Evolutionary conservation across 2,329 filamentous ascomycete species (phyloP).

Genomic region (Diplocarpon rosae): DNA sequence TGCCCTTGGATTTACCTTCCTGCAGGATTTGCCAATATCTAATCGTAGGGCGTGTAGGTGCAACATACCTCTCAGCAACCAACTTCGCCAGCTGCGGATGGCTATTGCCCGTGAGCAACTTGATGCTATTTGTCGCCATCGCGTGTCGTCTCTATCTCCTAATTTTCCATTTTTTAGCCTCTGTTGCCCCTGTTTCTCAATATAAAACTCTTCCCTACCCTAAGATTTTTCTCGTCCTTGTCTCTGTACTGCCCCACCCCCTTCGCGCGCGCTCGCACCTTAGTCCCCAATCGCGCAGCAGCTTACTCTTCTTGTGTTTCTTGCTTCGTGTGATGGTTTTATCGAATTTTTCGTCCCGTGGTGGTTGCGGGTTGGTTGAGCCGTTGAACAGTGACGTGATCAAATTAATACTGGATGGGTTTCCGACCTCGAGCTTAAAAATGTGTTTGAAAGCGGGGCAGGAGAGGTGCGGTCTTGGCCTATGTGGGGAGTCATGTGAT

Average conservation of each 20-base stretch:
- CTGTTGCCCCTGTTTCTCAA: not conserved
- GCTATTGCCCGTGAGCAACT: constrained; percentile 65
- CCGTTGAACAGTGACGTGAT: too few species aligned
- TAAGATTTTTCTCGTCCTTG: too few species aligned
- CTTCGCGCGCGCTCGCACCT: too few species aligned
- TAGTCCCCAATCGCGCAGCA: not conserved
- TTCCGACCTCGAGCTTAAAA: too few species aligned
- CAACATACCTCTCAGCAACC: constrained; percentile 32
- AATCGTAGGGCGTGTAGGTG: not conserved
- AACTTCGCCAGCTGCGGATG: constrained; percentile 61
- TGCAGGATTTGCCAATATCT: not conserved
- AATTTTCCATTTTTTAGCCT: not conserved
- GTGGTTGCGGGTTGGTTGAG: too few species aligned
- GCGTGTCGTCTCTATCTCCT: not conserved
- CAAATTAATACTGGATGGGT: too few species aligned
- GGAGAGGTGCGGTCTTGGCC: too few species aligned
- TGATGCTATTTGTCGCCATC: constrained; percentile 66
- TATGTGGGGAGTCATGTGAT: too few species aligned
- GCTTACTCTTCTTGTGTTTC: not conserved
- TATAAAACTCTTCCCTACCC: not conserved
- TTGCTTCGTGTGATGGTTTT: not conserved
- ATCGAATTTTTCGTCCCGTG: too few species aligned
- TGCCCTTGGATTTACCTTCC: not conserved
- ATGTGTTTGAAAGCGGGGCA: too few species aligned
- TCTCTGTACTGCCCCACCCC: too few species aligned